A percentile compares a stretch with the other conserved stretches of the same genome.
phyloP scores from a whole-genome alignment of 129 eudicot species.

The Scalesia atractyloides region DNA sequence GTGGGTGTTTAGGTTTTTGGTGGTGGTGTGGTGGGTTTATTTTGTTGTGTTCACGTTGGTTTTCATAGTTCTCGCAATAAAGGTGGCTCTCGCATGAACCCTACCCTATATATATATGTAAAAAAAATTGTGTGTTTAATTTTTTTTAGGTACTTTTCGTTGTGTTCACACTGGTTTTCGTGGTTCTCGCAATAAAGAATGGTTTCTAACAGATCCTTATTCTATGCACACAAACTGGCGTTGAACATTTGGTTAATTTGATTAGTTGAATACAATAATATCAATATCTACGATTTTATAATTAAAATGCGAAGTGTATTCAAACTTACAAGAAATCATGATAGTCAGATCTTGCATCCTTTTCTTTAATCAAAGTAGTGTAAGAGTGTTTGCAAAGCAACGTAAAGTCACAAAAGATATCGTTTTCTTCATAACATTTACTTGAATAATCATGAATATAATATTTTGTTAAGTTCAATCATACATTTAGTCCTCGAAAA shows the following conservation, averaged over 20 bases:
- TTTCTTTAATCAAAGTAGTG: slow-evolving; percentile 25
- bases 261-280: not conserved
- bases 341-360: slow-evolving; percentile 22
- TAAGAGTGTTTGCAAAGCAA: slow-evolving; percentile 33
- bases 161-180: too few relatives aligned
- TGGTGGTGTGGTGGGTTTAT: too few relatives aligned
- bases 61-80: too few relatives aligned
- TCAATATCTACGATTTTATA: not conserved
- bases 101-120: too few relatives aligned
- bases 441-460: not conserved
- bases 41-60: too few relatives aligned
- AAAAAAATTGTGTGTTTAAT: too few relatives aligned
- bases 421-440: slow-evolving; percentile 6
- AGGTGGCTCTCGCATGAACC: too few relatives aligned
- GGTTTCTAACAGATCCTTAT: too few relatives aligned
- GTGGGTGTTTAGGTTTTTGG: too few relatives aligned
- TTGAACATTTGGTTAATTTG: not conserved
- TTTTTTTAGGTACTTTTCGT: too few relatives aligned
- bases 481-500: not conserved
- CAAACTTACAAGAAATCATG: slow-evolving; percentile 2
- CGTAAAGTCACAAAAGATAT: slow-evolving; percentile 15
- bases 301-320: not conserved
- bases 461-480: not conserved
- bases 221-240: too few relatives aligned
- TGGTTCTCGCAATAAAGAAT: too few relatives aligned